These are phyloP conservation scores for Cladophialophora chaetospira DNA, from an alignment of 2,329 filamentous ascomycete species.

Conservation along the genomic window DNA sequence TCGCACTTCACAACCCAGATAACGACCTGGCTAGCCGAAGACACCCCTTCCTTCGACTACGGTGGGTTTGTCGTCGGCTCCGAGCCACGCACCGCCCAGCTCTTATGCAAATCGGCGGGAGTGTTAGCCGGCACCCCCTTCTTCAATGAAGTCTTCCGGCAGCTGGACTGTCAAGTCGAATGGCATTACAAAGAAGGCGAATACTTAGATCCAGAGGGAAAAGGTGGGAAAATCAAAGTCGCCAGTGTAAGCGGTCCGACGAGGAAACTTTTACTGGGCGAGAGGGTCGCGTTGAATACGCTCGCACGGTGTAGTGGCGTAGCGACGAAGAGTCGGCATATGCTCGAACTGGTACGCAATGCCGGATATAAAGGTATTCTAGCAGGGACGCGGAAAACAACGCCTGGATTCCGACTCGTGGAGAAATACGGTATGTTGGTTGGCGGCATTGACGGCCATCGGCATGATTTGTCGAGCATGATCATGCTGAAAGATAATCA, in stretches of 20 bases:
- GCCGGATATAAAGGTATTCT: constrained; percentile 79
- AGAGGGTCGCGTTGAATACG: constrained; percentile 88
- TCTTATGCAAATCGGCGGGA: constrained; percentile 72
- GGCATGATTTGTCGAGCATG: constrained; percentile 91
- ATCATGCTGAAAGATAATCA: constrained; percentile 99
- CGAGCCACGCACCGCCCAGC: constrained; percentile 61
- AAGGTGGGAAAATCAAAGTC: constrained; percentile 56
- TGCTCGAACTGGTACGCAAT: constrained; percentile 59
- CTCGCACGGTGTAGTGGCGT: constrained; percentile 90
- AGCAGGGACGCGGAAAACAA: constrained; percentile 96
- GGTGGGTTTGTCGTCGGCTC: constrained; percentile 94
- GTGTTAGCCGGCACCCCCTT: constrained; percentile 91
- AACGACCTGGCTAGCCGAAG: constrained; percentile 81
- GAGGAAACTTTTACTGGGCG: constrained; percentile 81
- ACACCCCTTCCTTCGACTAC: constrained; percentile 95
- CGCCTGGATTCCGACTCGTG: constrained; percentile 88
- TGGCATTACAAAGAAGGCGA: constrained; percentile 83
- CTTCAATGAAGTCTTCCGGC: constrained; percentile 88
- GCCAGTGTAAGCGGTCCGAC: constrained; percentile 86
- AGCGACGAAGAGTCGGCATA: constrained; percentile 66
- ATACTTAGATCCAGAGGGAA: constrained; percentile 63
- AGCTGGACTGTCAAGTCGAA: constrained; percentile 86
- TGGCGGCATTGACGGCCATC: constrained; percentile 86
- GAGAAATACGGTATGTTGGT: constrained; percentile 99
- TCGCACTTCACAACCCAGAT: constrained; percentile 34